These are phyloP conservation scores for Diversispora epigaea DNA, from an alignment of 192 early-diverging fungal genomes.

Conservation along the genomic window DNA sequence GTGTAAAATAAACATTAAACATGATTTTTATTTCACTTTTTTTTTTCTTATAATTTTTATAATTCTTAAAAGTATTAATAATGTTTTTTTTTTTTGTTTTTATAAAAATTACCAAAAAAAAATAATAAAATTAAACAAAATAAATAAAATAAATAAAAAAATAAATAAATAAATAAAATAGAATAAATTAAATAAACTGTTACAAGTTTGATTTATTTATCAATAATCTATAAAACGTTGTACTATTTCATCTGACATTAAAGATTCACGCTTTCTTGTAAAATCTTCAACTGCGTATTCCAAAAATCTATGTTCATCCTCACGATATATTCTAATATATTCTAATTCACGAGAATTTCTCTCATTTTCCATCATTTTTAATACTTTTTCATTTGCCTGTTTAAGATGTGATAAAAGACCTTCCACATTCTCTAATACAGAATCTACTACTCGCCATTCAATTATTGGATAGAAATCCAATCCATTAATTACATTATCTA, in stretches of 20 bases:
- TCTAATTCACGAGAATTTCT: constrained; percentile 20
- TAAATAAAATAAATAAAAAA: no score
- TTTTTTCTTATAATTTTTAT: no score
- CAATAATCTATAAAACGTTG: background rate
- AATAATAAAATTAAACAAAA: no score
- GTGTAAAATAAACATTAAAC: no score
- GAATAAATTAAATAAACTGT: no score
- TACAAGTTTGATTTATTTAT: no score
- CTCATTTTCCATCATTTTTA: constrained; percentile 28
- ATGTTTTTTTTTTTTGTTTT: no score
- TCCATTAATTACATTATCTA: constrained; percentile 17
- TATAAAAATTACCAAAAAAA: no score
- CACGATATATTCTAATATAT: constrained; percentile 29
- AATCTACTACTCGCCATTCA: background rate
- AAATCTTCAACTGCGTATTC: constrained; percentile 26
- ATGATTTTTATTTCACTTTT: no score
- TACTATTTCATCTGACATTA: constrained; percentile 13
- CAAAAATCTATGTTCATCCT: constrained; percentile 26
- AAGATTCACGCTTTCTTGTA: constrained; percentile 24
- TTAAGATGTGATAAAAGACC: constrained; percentile 14
- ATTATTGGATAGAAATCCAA: constrained; percentile 4
- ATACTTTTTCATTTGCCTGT: constrained; percentile 24
- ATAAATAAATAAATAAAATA: no score
- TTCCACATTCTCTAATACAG: constrained; percentile 14
- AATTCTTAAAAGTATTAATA: no score